phyloP scores from a whole-genome alignment of 1,284 basidiomycete genomes.

The Naganishia sp. region DNA sequence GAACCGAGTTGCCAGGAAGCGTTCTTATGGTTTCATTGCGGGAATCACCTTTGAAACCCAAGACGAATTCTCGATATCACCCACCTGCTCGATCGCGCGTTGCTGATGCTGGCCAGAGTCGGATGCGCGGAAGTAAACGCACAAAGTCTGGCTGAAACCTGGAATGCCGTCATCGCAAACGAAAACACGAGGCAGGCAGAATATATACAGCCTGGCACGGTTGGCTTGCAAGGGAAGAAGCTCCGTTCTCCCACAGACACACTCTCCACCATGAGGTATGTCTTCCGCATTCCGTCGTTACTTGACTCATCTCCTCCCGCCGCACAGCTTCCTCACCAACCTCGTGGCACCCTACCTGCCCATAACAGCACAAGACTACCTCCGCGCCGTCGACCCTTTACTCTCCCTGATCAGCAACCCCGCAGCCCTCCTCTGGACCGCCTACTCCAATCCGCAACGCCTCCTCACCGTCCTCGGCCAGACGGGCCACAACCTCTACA shows the following conservation, averaged over 20 bases:
- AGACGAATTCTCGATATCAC: no score
- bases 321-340: conserved; percentile 20
- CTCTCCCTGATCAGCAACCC: conserved; percentile 33
- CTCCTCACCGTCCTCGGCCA: conserved; percentile 28
- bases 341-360: conserved; percentile 24
- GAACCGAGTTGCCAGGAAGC: neutral
- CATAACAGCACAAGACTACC: conserved; percentile 21
- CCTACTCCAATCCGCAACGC: conserved; percentile 28
- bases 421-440: conserved; percentile 27
- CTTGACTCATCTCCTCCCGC: neutral
- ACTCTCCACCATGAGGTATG: conserved; percentile 2
- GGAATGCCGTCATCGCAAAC: conserved; percentile 3
- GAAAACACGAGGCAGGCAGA: neutral
- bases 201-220: neutral
- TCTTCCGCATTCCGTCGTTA: neutral
- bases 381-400: conserved; percentile 28
- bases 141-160: conserved; percentile 1
- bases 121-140: neutral
- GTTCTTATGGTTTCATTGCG: neutral
- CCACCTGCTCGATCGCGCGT: neutral
- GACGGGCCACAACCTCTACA: conserved; percentile 21
- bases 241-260: no score
- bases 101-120: conserved; percentile 1
- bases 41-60: no score
- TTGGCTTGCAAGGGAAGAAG: no score